These are phyloP conservation scores for Coprinellus aureogranulatus DNA, from an alignment of 768 basidiomycete species.

Conservation along the genomic window DNA sequence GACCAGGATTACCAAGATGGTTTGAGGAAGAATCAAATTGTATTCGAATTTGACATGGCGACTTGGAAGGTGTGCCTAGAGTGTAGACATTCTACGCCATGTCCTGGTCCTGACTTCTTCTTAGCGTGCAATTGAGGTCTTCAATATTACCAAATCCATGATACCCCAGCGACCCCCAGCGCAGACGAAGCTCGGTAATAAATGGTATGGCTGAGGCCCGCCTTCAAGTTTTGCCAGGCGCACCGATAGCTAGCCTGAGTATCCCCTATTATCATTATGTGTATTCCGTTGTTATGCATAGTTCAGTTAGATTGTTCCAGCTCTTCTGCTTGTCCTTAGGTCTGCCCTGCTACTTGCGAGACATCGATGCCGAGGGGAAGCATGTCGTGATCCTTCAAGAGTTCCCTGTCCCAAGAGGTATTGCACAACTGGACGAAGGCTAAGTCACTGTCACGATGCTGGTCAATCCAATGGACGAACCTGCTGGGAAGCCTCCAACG, in stretches of 20 bases:
- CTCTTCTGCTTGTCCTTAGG: no score
- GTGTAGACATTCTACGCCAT: background rate
- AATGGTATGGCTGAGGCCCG: conserved; percentile 65
- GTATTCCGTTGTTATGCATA: background rate
- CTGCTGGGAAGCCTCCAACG: conserved; percentile 54
- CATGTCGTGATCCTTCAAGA: conserved; percentile 49
- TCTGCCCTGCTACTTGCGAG: no score
- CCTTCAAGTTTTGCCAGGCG: background rate
- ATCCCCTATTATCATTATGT: background rate
- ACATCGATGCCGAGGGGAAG: conserved; percentile 51
- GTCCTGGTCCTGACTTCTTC: background rate
- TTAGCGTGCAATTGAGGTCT: conserved; percentile 85
- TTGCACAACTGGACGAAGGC: conserved; percentile 44
- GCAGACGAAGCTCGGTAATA: conserved; percentile 52
- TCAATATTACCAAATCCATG: conserved; percentile 69
- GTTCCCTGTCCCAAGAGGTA: conserved; percentile 47
- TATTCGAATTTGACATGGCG: conserved; percentile 88
- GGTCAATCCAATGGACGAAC: no score
- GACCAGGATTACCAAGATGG: conserved; percentile 63
- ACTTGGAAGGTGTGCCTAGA: conserved; percentile 73
- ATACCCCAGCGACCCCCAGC: conserved; percentile 75
- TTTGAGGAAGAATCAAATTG: conserved; percentile 76
- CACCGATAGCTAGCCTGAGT: no score
- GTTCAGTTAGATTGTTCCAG: no score
- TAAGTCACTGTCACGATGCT: no score